Conservation (phyloP, 2,329 filamentous ascomycete genomes). For the Polychaeton citri region DNA sequence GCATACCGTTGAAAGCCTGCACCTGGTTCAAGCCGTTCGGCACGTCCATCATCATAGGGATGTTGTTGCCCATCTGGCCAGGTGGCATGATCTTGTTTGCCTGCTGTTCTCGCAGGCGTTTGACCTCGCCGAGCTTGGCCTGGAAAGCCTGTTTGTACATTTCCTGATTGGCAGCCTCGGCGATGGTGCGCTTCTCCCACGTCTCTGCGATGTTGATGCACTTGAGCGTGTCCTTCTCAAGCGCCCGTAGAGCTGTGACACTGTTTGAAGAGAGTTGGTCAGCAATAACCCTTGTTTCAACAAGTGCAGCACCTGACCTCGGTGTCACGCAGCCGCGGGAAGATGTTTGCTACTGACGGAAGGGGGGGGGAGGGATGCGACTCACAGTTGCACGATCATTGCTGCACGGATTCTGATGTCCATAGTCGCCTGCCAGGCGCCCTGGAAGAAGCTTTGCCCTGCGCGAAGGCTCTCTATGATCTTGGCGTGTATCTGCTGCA, state of each 20-base stretch:
- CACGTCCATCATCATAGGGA: conserved; percentile 17
- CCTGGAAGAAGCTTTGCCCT: conserved; percentile 7
- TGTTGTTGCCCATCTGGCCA: background rate
- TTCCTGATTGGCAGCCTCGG: conserved; percentile 12
- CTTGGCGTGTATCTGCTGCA: conserved; percentile 12
- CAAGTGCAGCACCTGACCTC: too few species aligned
- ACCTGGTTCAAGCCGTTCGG: conserved; percentile 1
- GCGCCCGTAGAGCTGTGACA: conserved; percentile 10
- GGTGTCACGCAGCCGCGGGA: too few species aligned
- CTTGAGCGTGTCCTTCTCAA: conserved; percentile 10
- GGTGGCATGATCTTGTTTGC: conserved; percentile 5
- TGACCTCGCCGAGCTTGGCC: conserved; percentile 11
- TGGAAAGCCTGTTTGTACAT: conserved; percentile 13
- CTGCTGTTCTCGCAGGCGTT: conserved; percentile 1
- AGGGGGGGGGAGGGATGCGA: conserved; percentile 3
- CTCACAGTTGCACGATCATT: conserved; percentile 21
- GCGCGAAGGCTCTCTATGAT: conserved; percentile 13
- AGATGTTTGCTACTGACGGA: too few species aligned
- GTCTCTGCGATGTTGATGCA: conserved; percentile 14
- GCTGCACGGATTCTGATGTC: conserved; percentile 14
- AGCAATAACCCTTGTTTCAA: too few species aligned
- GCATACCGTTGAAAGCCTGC: conserved; percentile 5
- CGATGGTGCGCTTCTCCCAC: conserved; percentile 14
- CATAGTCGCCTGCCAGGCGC: conserved; percentile 21
- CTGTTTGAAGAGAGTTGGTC: conserved; percentile 5